Conservation (phyloP, 2,329 filamentous ascomycete species). For the Ceratocystis ficicola region DNA sequence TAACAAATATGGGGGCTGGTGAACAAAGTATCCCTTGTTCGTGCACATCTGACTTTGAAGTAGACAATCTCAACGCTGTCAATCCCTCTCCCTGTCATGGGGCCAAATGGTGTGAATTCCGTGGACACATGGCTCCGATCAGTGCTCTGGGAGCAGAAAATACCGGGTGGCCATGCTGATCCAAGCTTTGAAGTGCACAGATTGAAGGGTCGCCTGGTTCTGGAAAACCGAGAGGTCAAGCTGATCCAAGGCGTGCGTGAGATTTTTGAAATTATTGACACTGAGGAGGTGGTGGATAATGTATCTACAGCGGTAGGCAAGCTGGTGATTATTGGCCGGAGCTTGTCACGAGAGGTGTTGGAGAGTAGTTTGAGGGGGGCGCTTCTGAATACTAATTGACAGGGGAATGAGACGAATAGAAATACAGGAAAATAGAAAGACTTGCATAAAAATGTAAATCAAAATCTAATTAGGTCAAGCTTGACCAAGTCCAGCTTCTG, state of each 20-base stretch:
- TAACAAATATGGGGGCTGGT: neutral
- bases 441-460: neutral
- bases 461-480: neutral
- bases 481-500: neutral
- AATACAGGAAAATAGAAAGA: slow-evolving; percentile 24
- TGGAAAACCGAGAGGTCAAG: slow-evolving; percentile 53
- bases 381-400: neutral
- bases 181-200: slow-evolving; percentile 67
- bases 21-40: neutral
- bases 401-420: neutral
- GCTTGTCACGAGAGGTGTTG: slow-evolving; percentile 42
- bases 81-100: slow-evolving; percentile 52
- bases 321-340: slow-evolving; percentile 51
- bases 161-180: slow-evolving; percentile 37
- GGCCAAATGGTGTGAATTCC: slow-evolving; percentile 42
- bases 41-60: slow-evolving; percentile 15
- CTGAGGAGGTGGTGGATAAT: slow-evolving; percentile 28
- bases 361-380: slow-evolving; percentile 32
- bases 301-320: slow-evolving; percentile 36
- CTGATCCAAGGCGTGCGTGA: slow-evolving; percentile 87
- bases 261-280: slow-evolving; percentile 80
- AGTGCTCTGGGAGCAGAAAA: slow-evolving; percentile 66
- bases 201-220: slow-evolving; percentile 64
- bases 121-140: slow-evolving; percentile 75
- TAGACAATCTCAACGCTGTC: slow-evolving; percentile 77